Conservation (phyloP, 352 stramenopile genomes). For the Phytophthora multivora region DNA sequence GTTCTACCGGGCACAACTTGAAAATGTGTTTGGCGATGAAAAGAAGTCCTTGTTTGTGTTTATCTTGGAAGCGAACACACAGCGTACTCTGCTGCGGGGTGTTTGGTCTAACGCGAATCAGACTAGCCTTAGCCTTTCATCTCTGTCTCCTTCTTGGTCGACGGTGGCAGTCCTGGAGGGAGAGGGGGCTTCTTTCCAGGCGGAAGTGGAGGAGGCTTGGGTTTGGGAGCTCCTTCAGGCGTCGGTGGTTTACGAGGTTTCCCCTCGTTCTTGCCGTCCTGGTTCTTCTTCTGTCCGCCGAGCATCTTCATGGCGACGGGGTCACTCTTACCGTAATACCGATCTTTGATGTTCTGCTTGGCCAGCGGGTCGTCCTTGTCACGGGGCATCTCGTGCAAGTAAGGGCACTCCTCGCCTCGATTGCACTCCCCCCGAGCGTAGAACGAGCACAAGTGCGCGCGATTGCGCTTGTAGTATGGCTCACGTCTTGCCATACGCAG, state of each 20-base stretch:
- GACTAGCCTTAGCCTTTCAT: constrained; percentile 21
- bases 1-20: background rate
- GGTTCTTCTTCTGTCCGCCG: constrained; percentile 35
- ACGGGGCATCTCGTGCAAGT: constrained; percentile 94
- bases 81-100: constrained; percentile 2
- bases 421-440: constrained; percentile 95
- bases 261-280: constrained; percentile 26
- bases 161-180: constrained; percentile 58
- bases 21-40: background rate
- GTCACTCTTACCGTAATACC: constrained; percentile 95
- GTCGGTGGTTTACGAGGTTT: constrained; percentile 28
- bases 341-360: constrained; percentile 97
- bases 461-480: constrained; percentile 93
- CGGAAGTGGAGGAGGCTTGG: constrained; percentile 58
- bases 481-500: constrained; percentile 85
- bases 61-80: constrained; percentile 12
- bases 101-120: constrained; percentile 21
- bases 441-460: constrained; percentile 95
- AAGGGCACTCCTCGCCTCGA: constrained; percentile 92
- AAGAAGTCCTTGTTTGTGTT: constrained; percentile 7
- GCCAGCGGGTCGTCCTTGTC: constrained; percentile 92
- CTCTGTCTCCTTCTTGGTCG: constrained; percentile 25
- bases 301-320: constrained; percentile 93
- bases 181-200: constrained; percentile 68
- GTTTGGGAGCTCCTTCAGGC: constrained; percentile 36